Evolutionary conservation across 78 protist genomes (phyloP).

Genomic region (Emiliania huxleyi): DNA sequence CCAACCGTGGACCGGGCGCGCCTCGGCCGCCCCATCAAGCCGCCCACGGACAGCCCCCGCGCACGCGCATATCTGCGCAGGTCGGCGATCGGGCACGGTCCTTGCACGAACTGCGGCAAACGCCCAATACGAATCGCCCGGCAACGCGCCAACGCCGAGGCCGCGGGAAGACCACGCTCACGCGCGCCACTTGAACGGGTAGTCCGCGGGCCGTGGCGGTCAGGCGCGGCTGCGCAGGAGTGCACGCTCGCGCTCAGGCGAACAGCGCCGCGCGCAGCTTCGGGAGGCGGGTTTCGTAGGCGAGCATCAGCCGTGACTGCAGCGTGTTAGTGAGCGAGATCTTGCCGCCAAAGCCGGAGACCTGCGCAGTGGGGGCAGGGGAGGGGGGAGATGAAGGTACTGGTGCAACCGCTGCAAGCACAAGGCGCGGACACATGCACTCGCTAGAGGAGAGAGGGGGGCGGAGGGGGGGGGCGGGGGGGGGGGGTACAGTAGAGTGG

Average conservation of each 20-base stretch:
- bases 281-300: constrained; percentile 68
- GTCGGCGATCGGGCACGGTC: neutral
- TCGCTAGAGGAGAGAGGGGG: neutral
- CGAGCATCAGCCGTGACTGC: constrained; percentile 71
- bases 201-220: neutral
- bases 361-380: no score
- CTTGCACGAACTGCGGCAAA: no score
- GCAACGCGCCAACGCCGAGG: no score
- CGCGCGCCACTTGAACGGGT: neutral
- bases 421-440: constrained; percentile 64
- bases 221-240: neutral
- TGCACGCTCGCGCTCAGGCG: neutral
- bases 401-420: constrained; percentile 47
- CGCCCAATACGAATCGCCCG: no score
- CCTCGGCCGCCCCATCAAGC: neutral
- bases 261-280: constrained; percentile 41
- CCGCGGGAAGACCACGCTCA: no score
- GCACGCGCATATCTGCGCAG: neutral
- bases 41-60: neutral
- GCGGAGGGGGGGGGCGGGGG: no score
- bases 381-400: no score
- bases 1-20: neutral
- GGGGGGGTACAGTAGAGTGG: neutral
- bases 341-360: constrained; percentile 46
- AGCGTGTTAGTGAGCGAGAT: constrained; percentile 71